phyloP scores from a whole-genome alignment of 169 alveolate species.

The Plasmodium adleri region DNA sequence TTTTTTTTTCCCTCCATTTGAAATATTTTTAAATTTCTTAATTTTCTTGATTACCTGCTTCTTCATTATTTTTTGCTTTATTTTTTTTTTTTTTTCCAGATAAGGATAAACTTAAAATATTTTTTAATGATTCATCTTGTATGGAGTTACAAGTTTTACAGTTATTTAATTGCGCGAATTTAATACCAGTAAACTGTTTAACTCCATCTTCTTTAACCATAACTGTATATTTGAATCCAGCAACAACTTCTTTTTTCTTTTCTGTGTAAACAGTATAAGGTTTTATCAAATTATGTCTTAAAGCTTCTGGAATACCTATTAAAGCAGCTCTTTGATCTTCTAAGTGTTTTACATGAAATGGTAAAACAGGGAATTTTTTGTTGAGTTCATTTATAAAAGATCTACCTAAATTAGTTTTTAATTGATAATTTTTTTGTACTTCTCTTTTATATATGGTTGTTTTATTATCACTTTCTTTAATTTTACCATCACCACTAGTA shows the following conservation, averaged over 20 bases:
- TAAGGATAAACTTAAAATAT: slow-evolving; percentile 14
- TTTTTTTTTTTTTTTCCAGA: slow-evolving; percentile 34
- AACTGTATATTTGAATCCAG: slow-evolving; percentile 94
- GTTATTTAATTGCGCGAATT: slow-evolving; percentile 59
- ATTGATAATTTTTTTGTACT: slow-evolving; percentile 93
- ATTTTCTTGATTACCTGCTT: slow-evolving; percentile 4
- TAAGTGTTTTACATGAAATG: slow-evolving; percentile 84
- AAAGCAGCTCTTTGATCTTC: slow-evolving; percentile 89
- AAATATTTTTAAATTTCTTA: not conserved
- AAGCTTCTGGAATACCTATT: slow-evolving; percentile 97
- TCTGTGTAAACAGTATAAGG: slow-evolving; percentile 94
- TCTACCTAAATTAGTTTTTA: slow-evolving; percentile 95
- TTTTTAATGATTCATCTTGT: slow-evolving; percentile 54
- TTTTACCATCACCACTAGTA: slow-evolving; percentile 95
- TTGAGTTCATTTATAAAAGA: slow-evolving; percentile 94
- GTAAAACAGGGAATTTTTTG: slow-evolving; percentile 89
- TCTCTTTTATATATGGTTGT: slow-evolving; percentile 95
- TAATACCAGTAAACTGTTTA: slow-evolving; percentile 87
- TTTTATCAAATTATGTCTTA: slow-evolving; percentile 95
- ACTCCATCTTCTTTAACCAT: slow-evolving; percentile 92
- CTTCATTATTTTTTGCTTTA: slow-evolving; percentile 27
- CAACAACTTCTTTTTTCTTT: slow-evolving; percentile 93
- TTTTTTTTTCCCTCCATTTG: not conserved
- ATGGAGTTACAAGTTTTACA: slow-evolving; percentile 41
- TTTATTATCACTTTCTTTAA: slow-evolving; percentile 93